Evolutionary conservation across 345 rosid genomes (phyloP).

Genomic region (Hibiscus syriacus): DNA sequence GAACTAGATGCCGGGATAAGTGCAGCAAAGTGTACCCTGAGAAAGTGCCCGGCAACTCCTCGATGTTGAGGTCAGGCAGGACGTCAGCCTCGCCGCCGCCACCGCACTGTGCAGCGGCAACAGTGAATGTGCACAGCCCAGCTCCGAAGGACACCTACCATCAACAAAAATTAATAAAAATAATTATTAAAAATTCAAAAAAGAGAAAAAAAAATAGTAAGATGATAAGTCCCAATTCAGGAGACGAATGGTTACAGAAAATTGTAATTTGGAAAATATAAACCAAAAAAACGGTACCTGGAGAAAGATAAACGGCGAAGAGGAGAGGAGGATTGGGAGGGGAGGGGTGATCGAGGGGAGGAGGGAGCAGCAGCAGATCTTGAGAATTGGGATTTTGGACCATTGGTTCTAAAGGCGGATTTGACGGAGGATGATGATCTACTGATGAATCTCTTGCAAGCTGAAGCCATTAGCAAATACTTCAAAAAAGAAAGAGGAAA

Average conservation of each 20-base stretch:
- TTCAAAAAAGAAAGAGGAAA: background rate
- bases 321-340: conserved; percentile 31
- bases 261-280: background rate
- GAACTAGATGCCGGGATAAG: conserved; percentile 91
- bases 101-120: conserved; percentile 86
- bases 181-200: background rate
- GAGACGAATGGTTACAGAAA: background rate
- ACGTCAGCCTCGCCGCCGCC: conserved; percentile 73
- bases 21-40: conserved; percentile 99
- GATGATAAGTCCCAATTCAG: background rate
- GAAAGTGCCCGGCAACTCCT: conserved; percentile 84
- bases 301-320: conserved; percentile 48
- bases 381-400: conserved; percentile 27
- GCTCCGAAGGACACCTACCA: conserved; percentile 53
- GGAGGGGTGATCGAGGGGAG: conserved; percentile 30
- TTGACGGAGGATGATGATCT: conserved; percentile 50
- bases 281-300: conserved; percentile 31
- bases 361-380: conserved; percentile 30
- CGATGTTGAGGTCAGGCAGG: conserved; percentile 80
- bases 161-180: background rate
- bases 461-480: conserved; percentile 47
- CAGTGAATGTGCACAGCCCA: conserved; percentile 77
- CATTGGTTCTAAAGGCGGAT: conserved; percentile 50
- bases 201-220: too few species aligned
- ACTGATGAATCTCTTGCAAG: conserved; percentile 46